Evolutionary conservation across 2,329 filamentous ascomycete species (phyloP).

Genomic region (Nemania abortiva): DNA sequence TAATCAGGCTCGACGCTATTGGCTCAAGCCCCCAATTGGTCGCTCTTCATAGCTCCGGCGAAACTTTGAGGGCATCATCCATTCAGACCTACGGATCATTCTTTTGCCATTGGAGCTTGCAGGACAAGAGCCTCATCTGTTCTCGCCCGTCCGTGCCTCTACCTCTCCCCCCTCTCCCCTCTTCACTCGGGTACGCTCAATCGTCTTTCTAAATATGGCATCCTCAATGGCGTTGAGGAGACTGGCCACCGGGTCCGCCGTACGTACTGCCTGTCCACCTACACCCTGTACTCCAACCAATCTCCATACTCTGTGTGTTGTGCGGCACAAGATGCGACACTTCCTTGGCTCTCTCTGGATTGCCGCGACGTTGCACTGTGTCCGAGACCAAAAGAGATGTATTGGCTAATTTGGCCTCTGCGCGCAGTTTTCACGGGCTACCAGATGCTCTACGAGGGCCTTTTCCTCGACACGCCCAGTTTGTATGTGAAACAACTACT

Average conservation of each 20-base stretch:
- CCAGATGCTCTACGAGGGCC: constrained; percentile 75
- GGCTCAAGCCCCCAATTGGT: constrained; percentile 41
- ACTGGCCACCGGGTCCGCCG: constrained; percentile 67
- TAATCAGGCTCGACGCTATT: constrained; percentile 51
- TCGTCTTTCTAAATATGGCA: constrained; percentile 60
- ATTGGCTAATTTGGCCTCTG: constrained; percentile 30
- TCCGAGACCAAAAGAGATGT: neutral
- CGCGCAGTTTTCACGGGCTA: constrained; percentile 70
- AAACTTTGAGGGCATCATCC: constrained; percentile 50
- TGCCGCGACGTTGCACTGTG: neutral
- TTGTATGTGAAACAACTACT: constrained; percentile 66
- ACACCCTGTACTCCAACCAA: neutral
- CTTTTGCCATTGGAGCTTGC: constrained; percentile 48
- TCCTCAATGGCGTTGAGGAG: constrained; percentile 75
- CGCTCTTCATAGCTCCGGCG: constrained; percentile 41
- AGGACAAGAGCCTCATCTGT: constrained; percentile 50
- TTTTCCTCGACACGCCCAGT: constrained; percentile 90
- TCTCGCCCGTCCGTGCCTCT: constrained; percentile 37
- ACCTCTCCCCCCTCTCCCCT: constrained; percentile 39
- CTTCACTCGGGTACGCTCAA: constrained; percentile 31
- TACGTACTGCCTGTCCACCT: constrained; percentile 53
- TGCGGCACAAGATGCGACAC: constrained; percentile 14
- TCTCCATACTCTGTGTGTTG: neutral
- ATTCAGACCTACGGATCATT: constrained; percentile 35
- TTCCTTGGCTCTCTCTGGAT: constrained; percentile 1